phyloP scores from a whole-genome alignment of 164 flowering plant species.

The Sedum album region DNA sequence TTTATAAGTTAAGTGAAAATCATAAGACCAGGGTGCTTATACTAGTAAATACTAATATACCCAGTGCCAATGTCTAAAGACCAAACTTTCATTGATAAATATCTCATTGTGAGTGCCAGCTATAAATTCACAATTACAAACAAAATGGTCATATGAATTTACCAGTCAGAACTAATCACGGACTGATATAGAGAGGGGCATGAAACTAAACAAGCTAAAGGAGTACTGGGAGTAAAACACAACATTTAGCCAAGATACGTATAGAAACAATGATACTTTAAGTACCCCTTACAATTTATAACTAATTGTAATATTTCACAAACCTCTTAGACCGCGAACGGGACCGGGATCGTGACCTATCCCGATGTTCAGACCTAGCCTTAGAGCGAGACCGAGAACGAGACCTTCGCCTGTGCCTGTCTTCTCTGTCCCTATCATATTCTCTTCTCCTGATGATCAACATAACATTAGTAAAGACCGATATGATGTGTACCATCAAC shows the following conservation, averaged over 20 bases:
- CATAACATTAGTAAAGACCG: not conserved
- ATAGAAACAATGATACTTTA: not conserved
- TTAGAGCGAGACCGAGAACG: constrained; percentile 41
- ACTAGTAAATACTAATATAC: no score
- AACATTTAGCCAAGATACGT: not conserved
- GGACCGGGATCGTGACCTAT: constrained; percentile 67
- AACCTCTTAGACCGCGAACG: constrained; percentile 92
- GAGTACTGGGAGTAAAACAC: not conserved
- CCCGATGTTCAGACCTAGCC: constrained; percentile 42
- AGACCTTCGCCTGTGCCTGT: constrained; percentile 53
- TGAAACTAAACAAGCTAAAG: not conserved
- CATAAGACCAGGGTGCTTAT: no score
- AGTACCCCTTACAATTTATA: no score
- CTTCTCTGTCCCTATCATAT: constrained; percentile 62
- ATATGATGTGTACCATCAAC: not conserved
- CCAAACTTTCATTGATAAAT: no score
- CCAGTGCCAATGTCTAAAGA: no score
- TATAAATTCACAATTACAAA: no score
- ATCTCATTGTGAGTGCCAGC: no score
- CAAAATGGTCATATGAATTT: no score
- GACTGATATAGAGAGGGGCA: no score
- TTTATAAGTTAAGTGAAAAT: no score
- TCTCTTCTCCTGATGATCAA: constrained; percentile 50
- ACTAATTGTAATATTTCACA: no score
- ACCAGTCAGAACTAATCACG: no score